Evolutionary conservation across 2,329 filamentous ascomycete genomes (phyloP).

Genomic region (Colletotrichum cuscutae): DNA sequence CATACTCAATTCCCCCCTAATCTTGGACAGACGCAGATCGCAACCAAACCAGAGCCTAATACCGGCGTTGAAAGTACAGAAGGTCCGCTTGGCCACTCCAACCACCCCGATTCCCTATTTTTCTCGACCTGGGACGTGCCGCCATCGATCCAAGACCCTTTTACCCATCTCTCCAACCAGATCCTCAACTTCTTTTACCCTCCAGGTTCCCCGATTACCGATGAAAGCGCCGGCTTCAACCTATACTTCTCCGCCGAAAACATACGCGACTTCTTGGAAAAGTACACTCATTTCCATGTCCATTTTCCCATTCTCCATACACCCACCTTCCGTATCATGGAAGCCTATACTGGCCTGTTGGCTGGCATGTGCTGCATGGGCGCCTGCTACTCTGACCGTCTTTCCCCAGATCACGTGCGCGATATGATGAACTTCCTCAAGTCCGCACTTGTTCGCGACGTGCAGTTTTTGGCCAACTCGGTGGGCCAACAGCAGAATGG

Average conservation of each 20-base stretch:
- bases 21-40: constrained; percentile 75
- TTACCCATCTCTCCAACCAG: constrained; percentile 64
- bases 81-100: constrained; percentile 52
- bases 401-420: constrained; percentile 70
- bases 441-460: constrained; percentile 65
- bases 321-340: constrained; percentile 74
- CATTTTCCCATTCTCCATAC: constrained; percentile 80
- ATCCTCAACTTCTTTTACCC: constrained; percentile 67
- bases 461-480: constrained; percentile 55
- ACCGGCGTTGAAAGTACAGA: constrained; percentile 60
- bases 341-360: constrained; percentile 74
- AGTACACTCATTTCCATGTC: constrained; percentile 77
- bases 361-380: constrained; percentile 78
- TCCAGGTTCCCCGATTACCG: constrained; percentile 66
- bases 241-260: constrained; percentile 74
- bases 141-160: constrained; percentile 60
- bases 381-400: constrained; percentile 76
- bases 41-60: constrained; percentile 74
- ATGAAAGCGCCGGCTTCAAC: constrained; percentile 64
- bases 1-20: constrained; percentile 67
- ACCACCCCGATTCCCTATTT: constrained; percentile 54
- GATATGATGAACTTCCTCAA: constrained; percentile 74
- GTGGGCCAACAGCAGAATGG: constrained; percentile 38
- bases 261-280: constrained; percentile 75
- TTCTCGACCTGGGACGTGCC: constrained; percentile 62